A percentile compares a stretch with the other conserved stretches of the same genome.
These are phyloP conservation scores for Tolypocladium sp. DNA, from an alignment of 2,329 filamentous ascomycete species.

Conservation along the genomic window DNA sequence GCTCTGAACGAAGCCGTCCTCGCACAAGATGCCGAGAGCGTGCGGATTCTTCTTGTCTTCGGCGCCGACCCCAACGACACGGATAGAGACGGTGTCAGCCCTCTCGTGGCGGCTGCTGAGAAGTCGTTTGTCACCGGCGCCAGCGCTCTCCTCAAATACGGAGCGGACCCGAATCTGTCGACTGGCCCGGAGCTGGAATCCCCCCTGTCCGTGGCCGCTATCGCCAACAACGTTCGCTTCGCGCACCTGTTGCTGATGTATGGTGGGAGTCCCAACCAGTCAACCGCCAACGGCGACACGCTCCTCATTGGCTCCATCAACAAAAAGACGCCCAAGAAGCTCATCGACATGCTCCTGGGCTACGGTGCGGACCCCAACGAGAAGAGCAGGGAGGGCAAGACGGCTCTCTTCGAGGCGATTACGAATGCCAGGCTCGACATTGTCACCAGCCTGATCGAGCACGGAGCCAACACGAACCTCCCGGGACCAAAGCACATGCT, in stretches of 20 bases:
- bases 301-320: slow-evolving; percentile 51
- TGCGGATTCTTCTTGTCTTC: slow-evolving; percentile 47
- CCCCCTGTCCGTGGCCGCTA: slow-evolving; percentile 41
- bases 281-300: slow-evolving; percentile 49
- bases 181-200: slow-evolving; percentile 42
- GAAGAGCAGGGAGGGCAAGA: slow-evolving; percentile 53
- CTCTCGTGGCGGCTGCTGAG: slow-evolving; percentile 41
- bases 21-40: slow-evolving; percentile 40
- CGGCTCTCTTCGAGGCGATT: slow-evolving; percentile 55
- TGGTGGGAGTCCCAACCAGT: slow-evolving; percentile 46
- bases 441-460: slow-evolving; percentile 38
- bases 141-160: slow-evolving; percentile 53
- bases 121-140: slow-evolving; percentile 47
- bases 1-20: slow-evolving; percentile 44
- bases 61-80: slow-evolving; percentile 46
- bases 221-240: slow-evolving; percentile 45
- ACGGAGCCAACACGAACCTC: slow-evolving; percentile 57
- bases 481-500: slow-evolving; percentile 61
- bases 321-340: slow-evolving; percentile 42
- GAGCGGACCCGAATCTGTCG: slow-evolving; percentile 46
- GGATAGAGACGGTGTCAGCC: slow-evolving; percentile 39
- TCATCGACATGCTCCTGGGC: slow-evolving; percentile 50
- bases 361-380: slow-evolving; percentile 50
- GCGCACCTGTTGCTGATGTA: slow-evolving; percentile 52
- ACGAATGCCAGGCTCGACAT: slow-evolving; percentile 46